These are phyloP conservation scores for Lentinula sp. DNA, from an alignment of 768 basidiomycete species.

Conservation along the genomic window DNA sequence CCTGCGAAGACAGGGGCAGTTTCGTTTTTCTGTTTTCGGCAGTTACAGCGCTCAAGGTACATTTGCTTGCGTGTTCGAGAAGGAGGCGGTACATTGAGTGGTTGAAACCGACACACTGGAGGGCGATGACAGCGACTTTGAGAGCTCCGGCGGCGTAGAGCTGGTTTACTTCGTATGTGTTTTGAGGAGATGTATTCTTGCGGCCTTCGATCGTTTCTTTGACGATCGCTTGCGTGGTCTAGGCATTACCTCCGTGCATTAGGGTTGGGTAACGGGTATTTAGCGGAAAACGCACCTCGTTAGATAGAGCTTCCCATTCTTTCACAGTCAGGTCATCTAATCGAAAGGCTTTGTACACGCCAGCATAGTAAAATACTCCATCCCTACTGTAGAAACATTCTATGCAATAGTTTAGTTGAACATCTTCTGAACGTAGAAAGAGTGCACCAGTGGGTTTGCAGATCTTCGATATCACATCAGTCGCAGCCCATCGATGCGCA, in stretches of 20 bases:
- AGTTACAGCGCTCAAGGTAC: slow-evolving; percentile 14
- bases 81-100: slow-evolving; percentile 56
- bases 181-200: slow-evolving; percentile 75
- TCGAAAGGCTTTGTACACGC: slow-evolving; percentile 63
- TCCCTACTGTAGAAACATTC: slow-evolving; percentile 83
- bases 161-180: slow-evolving; percentile 67
- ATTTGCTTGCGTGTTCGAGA: slow-evolving; percentile 56
- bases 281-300: slow-evolving; percentile 40
- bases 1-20: background rate
- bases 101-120: slow-evolving; percentile 77
- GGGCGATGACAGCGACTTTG: slow-evolving; percentile 63
- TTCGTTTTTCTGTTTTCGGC: slow-evolving; percentile 18
- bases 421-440: background rate
- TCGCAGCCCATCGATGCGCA: slow-evolving; percentile 66
- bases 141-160: slow-evolving; percentile 70
- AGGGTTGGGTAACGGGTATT: background rate
- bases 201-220: slow-evolving; percentile 67
- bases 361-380: slow-evolving; percentile 80
- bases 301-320: slow-evolving; percentile 64
- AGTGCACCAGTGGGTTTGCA: slow-evolving; percentile 54
- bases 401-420: slow-evolving; percentile 16
- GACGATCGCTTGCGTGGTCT: slow-evolving; percentile 63
- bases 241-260: background rate
- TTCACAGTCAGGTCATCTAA: slow-evolving; percentile 58
- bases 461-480: slow-evolving; percentile 58